Percentiles rank a stretch among this genome's conserved stretches.
Evolutionary conservation across 2,329 filamentous ascomycete species (phyloP).

Genomic region (Exophiala spinifera): DNA sequence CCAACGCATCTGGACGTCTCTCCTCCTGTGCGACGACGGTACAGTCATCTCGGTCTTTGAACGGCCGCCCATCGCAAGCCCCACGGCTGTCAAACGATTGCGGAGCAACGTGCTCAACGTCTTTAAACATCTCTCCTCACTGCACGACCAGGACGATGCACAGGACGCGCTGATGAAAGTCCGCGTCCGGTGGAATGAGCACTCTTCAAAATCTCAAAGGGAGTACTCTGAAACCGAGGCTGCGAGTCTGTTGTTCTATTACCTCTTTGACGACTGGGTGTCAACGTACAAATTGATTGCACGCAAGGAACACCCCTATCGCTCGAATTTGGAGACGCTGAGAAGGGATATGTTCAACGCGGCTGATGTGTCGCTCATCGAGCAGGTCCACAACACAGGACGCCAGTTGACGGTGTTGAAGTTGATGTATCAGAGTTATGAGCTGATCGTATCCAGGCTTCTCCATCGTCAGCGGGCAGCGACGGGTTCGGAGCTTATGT

Average conservation of each 20-base stretch:
- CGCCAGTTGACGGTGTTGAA: conserved; percentile 60
- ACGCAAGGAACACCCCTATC: conserved; percentile 53
- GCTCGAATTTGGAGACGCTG: conserved; percentile 48
- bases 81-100: conserved; percentile 44
- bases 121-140: conserved; percentile 59
- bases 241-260: conserved; percentile 63
- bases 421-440: conserved; percentile 61
- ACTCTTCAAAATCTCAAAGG: not conserved
- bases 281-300: conserved; percentile 61
- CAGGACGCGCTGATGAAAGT: conserved; percentile 51
- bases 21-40: conserved; percentile 40
- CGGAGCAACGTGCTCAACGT: conserved; percentile 60
- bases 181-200: conserved; percentile 39
- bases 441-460: conserved; percentile 60
- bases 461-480: conserved; percentile 48
- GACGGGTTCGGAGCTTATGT: not conserved
- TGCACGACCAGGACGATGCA: conserved; percentile 46
- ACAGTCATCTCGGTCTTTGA: conserved; percentile 45
- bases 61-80: conserved; percentile 42
- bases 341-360: conserved; percentile 55
- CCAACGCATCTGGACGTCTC: conserved; percentile 56
- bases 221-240: conserved; percentile 44
- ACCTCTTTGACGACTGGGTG: conserved; percentile 66
- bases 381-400: conserved; percentile 57
- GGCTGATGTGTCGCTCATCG: conserved; percentile 45